phyloP scores from a whole-genome alignment of 805 yeast species.

The Candida vaughaniae region DNA sequence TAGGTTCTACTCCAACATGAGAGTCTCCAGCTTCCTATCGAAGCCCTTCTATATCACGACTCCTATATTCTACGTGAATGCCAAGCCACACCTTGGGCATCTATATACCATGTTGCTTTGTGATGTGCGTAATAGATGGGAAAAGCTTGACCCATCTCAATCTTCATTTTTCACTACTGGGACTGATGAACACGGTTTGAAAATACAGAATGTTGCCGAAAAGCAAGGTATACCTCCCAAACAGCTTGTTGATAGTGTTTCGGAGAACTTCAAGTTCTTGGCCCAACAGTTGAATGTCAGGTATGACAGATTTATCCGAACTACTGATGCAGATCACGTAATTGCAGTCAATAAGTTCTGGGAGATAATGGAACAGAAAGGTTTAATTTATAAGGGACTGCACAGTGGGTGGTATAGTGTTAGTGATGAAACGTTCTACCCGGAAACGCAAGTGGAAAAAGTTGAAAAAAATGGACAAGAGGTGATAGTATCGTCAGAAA shows the following conservation, averaged over 20 bases:
- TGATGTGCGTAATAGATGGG: constrained; percentile 80
- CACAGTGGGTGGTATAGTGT: constrained; percentile 95
- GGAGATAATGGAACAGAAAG: constrained; percentile 57
- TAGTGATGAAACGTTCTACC: constrained; percentile 91
- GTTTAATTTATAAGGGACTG: constrained; percentile 73
- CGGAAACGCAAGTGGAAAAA: constrained; percentile 68
- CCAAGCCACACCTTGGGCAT: constrained; percentile 92
- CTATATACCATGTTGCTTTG: constrained; percentile 82
- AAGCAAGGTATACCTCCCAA: constrained; percentile 50
- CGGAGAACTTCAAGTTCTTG: constrained; percentile 60
- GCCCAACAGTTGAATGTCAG: constrained; percentile 58
- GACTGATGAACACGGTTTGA: constrained; percentile 95
- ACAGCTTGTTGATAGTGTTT: constrained; percentile 68
- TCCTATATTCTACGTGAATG: constrained; percentile 96
- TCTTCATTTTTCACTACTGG: constrained; percentile 73
- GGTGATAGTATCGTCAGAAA: constrained; percentile 55
- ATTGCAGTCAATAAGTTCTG: constrained; percentile 68
- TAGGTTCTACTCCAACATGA: background rate
- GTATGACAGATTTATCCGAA: constrained; percentile 80
- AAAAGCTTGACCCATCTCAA: constrained; percentile 33
- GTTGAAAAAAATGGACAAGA: constrained; percentile 24
- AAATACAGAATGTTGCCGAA: constrained; percentile 84
- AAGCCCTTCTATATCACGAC: constrained; percentile 59
- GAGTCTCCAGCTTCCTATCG: background rate
- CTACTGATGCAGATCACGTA: constrained; percentile 82